Percentiles rank a stretch among this genome's conserved stretches.
Conservation (phyloP, 257 asterid species). For the Parsonsia alboflavescens region DNA sequence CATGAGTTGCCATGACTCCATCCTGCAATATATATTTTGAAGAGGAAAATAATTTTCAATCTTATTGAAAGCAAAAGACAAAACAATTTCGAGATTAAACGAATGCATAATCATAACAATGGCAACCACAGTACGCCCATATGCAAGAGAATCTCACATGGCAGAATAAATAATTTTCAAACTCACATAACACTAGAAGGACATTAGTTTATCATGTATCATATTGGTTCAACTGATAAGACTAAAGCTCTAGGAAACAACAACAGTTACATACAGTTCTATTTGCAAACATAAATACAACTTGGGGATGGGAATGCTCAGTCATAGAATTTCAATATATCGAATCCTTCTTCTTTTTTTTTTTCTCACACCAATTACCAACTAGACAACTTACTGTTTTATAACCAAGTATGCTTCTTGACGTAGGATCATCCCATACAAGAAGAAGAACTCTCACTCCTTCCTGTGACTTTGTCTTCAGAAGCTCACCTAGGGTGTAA, state of each 20-base stretch:
- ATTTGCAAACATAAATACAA: not conserved
- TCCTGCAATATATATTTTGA: constrained; percentile 45
- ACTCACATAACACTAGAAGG: not conserved
- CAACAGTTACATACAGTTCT: not conserved
- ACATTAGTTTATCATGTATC: not conserved
- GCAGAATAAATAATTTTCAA: not conserved
- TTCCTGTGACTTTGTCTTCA: constrained; percentile 91
- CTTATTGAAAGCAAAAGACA: not conserved
- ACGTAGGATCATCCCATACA: constrained; percentile 96
- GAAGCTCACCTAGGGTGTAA: constrained; percentile 80
- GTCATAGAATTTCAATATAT: constrained; percentile 5
- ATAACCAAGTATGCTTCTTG: constrained; percentile 92
- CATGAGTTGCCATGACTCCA: constrained; percentile 98
- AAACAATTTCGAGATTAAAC: not conserved
- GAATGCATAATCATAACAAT: not conserved
- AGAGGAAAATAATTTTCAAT: not conserved
- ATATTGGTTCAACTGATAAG: not conserved
- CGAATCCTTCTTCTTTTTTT: not conserved
- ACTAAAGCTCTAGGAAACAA: not conserved
- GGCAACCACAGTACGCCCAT: not conserved
- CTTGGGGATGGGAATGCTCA: not conserved
- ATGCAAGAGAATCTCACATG: not conserved
- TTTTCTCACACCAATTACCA: constrained; percentile 1
- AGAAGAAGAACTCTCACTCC: constrained; percentile 98
- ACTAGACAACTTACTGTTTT: constrained; percentile 53